Base-by-base conservation (phyloP, 805 yeast species). In the Kodamaea laetipori region DNA sequence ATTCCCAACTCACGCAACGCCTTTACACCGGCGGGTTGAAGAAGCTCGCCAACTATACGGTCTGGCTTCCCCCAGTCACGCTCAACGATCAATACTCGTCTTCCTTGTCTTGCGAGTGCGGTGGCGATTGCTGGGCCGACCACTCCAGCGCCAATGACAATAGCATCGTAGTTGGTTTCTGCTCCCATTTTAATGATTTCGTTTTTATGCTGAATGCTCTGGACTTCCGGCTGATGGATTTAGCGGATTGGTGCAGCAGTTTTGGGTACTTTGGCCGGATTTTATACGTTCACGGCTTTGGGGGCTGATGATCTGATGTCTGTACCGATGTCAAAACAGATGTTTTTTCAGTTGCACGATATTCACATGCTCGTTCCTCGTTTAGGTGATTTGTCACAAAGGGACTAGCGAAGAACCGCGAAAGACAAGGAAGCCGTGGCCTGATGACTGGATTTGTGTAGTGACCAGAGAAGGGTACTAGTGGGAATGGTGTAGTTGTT, bases 81-180 rank as follows among this genome's bases (percentile, higher is more conserved):
- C 61, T 94, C 99, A 12, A 85, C 71, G 15, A 85, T 74, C 41
- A 85, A 64, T 6, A 94, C 97, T 40, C 76, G 75, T 52, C 96
- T 76, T 24, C 98, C 98, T 57, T 87, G 95, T 54, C 92, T 77
- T 1, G 96, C 98, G 43, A 94, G 68, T 3, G 86, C 90, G 1
- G 90, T 85, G 34, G 97, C 97, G 13, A 92, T 74, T 44, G 92
- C 83, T 2, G 99, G 97, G 1, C 99, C 99, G 17, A 89, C 84
- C 15, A 92, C 96, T 44, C 99, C 99, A n/a, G 98, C 97, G n/a
- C 99, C 99, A 30, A 94, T 81, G 18, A 94, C 85, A 32, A 92
- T 82, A 39, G 84, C 92, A 58, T 94, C 99, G 65, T 80, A 89
- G n/a, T n/a, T 35, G 18, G 13, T 17, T 24, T 34, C 15, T 28